phyloP scores from a whole-genome alignment of 192 early-diverging fungal species.

The Backusella liffmaniae region DNA sequence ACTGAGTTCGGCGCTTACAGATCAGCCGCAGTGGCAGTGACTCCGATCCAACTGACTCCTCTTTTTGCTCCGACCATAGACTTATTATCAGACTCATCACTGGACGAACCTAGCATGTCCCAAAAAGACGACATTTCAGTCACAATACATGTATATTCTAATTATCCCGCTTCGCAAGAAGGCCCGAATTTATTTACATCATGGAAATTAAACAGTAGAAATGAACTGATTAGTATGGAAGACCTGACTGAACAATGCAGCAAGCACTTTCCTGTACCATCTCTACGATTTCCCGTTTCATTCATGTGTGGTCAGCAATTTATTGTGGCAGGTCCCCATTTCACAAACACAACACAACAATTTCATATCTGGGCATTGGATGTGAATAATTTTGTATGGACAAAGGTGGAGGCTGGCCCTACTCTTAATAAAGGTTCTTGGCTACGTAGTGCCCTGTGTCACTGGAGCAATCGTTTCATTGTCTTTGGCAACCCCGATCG shows the following conservation, averaged over 20 bases:
- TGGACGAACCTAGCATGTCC: slow-evolving; percentile 25
- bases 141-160: slow-evolving; percentile 63
- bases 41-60: slow-evolving; percentile 15
- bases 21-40: slow-evolving; percentile 63
- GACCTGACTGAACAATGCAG: slow-evolving; percentile 70
- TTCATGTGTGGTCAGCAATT: slow-evolving; percentile 65
- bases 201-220: slow-evolving; percentile 55
- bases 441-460: slow-evolving; percentile 67
- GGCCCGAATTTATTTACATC: slow-evolving; percentile 72
- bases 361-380: slow-evolving; percentile 73
- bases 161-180: slow-evolving; percentile 40
- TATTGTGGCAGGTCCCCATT: slow-evolving; percentile 66
- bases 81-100: neutral
- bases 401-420: slow-evolving; percentile 63
- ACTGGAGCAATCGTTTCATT: slow-evolving; percentile 58
- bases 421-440: slow-evolving; percentile 69
- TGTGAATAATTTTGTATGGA: slow-evolving; percentile 57
- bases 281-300: slow-evolving; percentile 75
- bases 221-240: slow-evolving; percentile 43
- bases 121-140: neutral
- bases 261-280: slow-evolving; percentile 53
- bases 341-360: slow-evolving; percentile 60
- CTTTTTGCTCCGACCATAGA: neutral
- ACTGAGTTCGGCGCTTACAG: slow-evolving; percentile 77
- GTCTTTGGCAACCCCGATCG: slow-evolving; percentile 73